phyloP scores from a whole-genome alignment of 1,139 yeast genomes.

The Suhomyces taliae region DNA sequence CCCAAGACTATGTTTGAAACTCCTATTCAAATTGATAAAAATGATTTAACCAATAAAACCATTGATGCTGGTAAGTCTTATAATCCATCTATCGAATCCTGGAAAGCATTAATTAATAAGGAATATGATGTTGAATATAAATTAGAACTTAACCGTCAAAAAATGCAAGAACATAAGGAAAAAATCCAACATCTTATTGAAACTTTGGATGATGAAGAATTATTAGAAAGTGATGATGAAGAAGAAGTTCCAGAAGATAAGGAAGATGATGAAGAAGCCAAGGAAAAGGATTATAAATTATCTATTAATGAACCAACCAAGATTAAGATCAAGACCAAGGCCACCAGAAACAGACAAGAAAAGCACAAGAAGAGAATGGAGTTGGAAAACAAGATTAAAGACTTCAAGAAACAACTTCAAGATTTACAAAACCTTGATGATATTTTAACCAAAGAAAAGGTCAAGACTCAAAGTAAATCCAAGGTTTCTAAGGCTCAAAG shows the following conservation, averaged over 20 bases:
- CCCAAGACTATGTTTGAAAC: slow-evolving; percentile 59
- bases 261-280: slow-evolving; percentile 27
- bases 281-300: slow-evolving; percentile 33
- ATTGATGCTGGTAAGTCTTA: slow-evolving; percentile 91
- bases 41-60: slow-evolving; percentile 25
- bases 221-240: slow-evolving; percentile 44
- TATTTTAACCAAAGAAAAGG: slow-evolving; percentile 41
- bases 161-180: slow-evolving; percentile 59
- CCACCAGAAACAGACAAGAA: slow-evolving; percentile 71
- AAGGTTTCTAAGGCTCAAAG: slow-evolving; percentile 13
- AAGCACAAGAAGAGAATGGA: slow-evolving; percentile 61
- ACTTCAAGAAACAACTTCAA: slow-evolving; percentile 53
- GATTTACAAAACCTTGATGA: slow-evolving; percentile 60
- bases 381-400: slow-evolving; percentile 58
- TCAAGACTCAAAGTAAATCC: slow-evolving; percentile 19
- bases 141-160: slow-evolving; percentile 63
- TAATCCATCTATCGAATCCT: slow-evolving; percentile 82
- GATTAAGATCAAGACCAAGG: slow-evolving; percentile 70
- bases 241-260: slow-evolving; percentile 37
- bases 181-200: slow-evolving; percentile 65
- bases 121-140: slow-evolving; percentile 69
- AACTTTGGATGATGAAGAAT: slow-evolving; percentile 59
- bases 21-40: slow-evolving; percentile 54
- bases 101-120: slow-evolving; percentile 69
- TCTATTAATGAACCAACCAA: slow-evolving; percentile 74